Evolutionary conservation across 768 basidiomycete species (phyloP).

Genomic region (Trametes cingulata): DNA sequence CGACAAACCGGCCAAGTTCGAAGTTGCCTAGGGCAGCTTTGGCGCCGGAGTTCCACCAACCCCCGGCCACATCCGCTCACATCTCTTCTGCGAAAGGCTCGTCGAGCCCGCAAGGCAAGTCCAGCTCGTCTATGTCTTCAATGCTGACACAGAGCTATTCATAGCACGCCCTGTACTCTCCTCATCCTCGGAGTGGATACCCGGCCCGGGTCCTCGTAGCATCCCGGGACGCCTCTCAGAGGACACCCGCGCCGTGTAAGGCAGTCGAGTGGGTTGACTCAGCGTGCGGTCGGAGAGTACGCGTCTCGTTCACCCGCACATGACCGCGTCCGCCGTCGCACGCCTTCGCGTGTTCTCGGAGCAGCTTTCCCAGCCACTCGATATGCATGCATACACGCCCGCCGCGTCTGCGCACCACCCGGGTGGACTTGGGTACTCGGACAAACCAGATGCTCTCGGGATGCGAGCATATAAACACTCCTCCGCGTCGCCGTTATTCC

Average conservation of each 20-base stretch:
- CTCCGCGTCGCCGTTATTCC: not conserved
- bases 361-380: not conserved
- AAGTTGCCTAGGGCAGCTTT: no score
- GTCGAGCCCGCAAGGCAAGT: no score
- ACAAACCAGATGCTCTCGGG: not conserved
- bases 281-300: not conserved
- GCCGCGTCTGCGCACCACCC: not conserved
- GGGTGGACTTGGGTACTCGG: not conserved
- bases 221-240: slow-evolving; percentile 1
- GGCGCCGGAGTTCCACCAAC: no score
- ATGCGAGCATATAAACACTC: not conserved
- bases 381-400: not conserved
- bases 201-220: slow-evolving; percentile 4
- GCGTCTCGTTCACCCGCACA: not conserved
- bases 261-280: not conserved
- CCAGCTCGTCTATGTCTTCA: no score
- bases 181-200: not conserved
- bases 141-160: not conserved
- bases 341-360: slow-evolving; percentile 11
- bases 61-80: no score
- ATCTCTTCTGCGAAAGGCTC: no score
- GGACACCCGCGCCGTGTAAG: not conserved
- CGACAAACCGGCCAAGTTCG: no score
- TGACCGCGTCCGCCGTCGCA: not conserved
- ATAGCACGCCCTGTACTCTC: not conserved